Base-by-base conservation (phyloP, 148 eudicot species). In the Fagopyrum esculentum region DNA sequence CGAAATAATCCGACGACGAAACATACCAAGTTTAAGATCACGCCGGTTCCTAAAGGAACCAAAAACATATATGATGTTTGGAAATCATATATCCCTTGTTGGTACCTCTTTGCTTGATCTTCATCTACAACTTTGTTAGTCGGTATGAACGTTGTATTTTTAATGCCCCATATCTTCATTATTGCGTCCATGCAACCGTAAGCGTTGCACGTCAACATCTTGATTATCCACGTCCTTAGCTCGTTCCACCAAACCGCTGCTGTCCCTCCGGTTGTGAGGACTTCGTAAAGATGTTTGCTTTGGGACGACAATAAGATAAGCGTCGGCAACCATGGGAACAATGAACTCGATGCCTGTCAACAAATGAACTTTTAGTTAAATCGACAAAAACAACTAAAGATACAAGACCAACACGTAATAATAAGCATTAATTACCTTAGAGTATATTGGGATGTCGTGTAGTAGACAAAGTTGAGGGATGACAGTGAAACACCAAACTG, bases 101-200 rank as follows among this genome's bases (percentile, higher is more conserved):
- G 80, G 77, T 88, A 88, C 59, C 75, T 74, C 70, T 82, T 80
- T 4, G 50, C 35, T 73, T 79, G 75, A 64, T 87, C 86, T 0
- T 84, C 85, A 35, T 86, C 86, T 0, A 61, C 83, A 40, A 75
- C 87, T 71, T 92, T 92, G 30, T 87, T 88, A n/a, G 97, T 92
- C 2, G 86, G 81, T 17, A 75, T 61, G 74, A 88, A 92, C 13
- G 60, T 83, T 6, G 88, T 82, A 57, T 87, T 54, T 19, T 60
- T 75, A 59, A 83, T 17, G 1, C 94, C 91, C 11, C 87, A 7
- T 26, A 44, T 75, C 49, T 81, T 71, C 91, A 82, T 66, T 6
- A 81, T n/a, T 1, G 71, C 83, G 4, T 88, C 86, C 2, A 92
- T 19, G 48, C 77, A 60, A 46, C 89, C 94, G 29, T 73, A 88